These are phyloP conservation scores for Allantophomopsis lycopodina DNA, from an alignment of 2,329 filamentous ascomycete species.

Conservation along the genomic window DNA sequence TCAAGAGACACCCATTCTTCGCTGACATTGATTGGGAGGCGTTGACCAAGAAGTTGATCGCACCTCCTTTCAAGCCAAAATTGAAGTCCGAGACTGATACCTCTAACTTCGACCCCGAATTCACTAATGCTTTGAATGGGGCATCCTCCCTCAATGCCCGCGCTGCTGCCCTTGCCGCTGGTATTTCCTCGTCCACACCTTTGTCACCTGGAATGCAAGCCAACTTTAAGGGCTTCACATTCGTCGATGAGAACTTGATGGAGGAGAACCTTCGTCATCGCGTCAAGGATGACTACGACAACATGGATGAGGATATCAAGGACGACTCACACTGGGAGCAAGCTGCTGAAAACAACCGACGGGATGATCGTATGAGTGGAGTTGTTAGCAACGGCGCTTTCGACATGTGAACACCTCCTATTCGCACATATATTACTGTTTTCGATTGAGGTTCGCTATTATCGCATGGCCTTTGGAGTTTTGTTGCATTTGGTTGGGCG, in stretches of 20 bases:
- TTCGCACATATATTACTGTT: conserved; percentile 1
- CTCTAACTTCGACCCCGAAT: conserved; percentile 97
- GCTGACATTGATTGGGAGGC: conserved; percentile 85
- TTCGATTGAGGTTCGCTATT: neutral
- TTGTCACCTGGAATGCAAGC: conserved; percentile 92
- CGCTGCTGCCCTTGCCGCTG: conserved; percentile 72
- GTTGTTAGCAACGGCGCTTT: conserved; percentile 47
- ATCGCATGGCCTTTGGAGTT: conserved; percentile 4
- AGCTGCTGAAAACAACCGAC: conserved; percentile 27
- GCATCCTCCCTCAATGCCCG: conserved; percentile 83
- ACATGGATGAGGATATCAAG: conserved; percentile 47
- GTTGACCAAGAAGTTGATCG: conserved; percentile 78
- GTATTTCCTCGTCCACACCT: conserved; percentile 80
- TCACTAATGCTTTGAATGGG: conserved; percentile 84
- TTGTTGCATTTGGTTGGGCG: conserved; percentile 4
- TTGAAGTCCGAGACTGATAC: conserved; percentile 92
- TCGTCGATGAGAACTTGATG: conserved; percentile 93
- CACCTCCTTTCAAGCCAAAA: conserved; percentile 95
- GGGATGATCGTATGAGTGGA: conserved; percentile 47
- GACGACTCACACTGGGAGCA: conserved; percentile 22
- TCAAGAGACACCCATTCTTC: conserved; percentile 94
- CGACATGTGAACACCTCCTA: conserved; percentile 34
- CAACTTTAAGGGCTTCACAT: conserved; percentile 97
- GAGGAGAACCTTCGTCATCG: conserved; percentile 65
- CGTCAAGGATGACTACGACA: conserved; percentile 36